Percentiles rank a stretch among this genome's conserved stretches.
phyloP scores from a whole-genome alignment of 345 rosid species.

The Erysimum cheiranthoides region DNA sequence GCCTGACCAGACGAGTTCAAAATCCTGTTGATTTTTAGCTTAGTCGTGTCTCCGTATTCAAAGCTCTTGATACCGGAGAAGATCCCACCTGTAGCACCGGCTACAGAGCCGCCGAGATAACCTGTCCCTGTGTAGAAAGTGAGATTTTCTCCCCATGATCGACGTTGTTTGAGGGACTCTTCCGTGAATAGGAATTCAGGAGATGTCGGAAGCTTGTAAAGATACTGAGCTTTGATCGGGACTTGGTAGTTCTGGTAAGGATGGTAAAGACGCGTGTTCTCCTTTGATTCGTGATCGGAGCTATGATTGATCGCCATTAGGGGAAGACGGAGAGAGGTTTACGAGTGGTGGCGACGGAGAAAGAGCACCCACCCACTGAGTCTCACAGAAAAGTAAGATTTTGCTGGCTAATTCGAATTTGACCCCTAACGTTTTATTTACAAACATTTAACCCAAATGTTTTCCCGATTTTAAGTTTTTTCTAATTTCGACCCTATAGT shows the following conservation, averaged over 20 bases:
- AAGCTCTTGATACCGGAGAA: constrained; percentile 58
- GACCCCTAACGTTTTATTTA: constrained; percentile 24
- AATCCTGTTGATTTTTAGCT: constrained; percentile 79
- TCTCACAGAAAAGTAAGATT: background rate
- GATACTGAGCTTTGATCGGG: constrained; percentile 51
- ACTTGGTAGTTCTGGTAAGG: constrained; percentile 61
- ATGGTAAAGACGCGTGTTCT: constrained; percentile 63
- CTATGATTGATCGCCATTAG: constrained; percentile 44
- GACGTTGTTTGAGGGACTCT: constrained; percentile 74
- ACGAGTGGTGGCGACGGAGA: constrained; percentile 3
- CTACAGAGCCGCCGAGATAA: constrained; percentile 67
- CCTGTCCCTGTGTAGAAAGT: constrained; percentile 85
- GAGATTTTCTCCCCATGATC: constrained; percentile 96
- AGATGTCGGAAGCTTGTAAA: constrained; percentile 80
- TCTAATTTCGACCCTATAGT: background rate
- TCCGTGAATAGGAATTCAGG: constrained; percentile 92
- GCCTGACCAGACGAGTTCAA: constrained; percentile 76
- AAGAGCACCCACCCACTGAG: background rate
- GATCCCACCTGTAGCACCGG: constrained; percentile 66
- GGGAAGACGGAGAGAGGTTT: background rate
- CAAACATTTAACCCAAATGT: background rate
- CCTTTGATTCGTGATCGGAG: constrained; percentile 50
- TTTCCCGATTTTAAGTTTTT: background rate
- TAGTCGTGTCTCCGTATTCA: constrained; percentile 73
- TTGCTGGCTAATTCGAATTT: constrained; percentile 23